Base-by-base conservation (phyloP, 441 rosid species). In the Arabidopsis hybrid region DNA sequence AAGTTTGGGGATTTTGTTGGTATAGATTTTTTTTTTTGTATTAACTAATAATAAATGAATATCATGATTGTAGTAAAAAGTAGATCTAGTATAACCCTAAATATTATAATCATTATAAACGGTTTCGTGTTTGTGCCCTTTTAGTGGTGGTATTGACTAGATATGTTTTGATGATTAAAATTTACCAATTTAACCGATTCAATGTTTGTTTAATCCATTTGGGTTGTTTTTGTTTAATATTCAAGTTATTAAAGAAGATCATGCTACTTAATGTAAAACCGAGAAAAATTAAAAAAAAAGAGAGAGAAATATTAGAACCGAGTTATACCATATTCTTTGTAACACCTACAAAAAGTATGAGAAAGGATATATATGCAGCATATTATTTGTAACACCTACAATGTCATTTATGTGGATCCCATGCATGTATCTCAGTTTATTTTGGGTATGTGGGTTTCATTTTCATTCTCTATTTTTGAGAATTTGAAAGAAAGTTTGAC, bases 41-140 rank as follows among this genome's bases (percentile, higher is more conserved):
- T 8, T 59, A 21, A 46, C 45, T 34, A 60, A 29, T 50, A 61
- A 29, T 13, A 51, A 29, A 26, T 60, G 53, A 39, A 52, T 47
- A 70, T 71, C 61, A 71, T 40, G 60, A 61, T 71, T 71, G n/a
- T 18, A 7, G 67, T 61, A 61, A 71, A 71, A 60, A 16, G 52
- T 60, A 17, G 47, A 26, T 21, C 57, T 45, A 42, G 14, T 69
- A 32, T 43, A 35, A 69, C 8, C 35, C 51, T 36, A 47, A 47
- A 9, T 26, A 26, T 11, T 58, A 6, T 49, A 49, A 36, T 38
- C 50, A 26, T 60, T 36, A 26, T n/a, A 69, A 60, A 60, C 16
- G 67, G 11, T 21, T 21, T 42, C 14, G 40, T 53, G 8, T 38
- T 21, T 52, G 2, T 39, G 7, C 10, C 5, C 31, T 4, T 51